phyloP scores from a whole-genome alignment of 306 rosid species.

The Trifolium fragiferum region DNA sequence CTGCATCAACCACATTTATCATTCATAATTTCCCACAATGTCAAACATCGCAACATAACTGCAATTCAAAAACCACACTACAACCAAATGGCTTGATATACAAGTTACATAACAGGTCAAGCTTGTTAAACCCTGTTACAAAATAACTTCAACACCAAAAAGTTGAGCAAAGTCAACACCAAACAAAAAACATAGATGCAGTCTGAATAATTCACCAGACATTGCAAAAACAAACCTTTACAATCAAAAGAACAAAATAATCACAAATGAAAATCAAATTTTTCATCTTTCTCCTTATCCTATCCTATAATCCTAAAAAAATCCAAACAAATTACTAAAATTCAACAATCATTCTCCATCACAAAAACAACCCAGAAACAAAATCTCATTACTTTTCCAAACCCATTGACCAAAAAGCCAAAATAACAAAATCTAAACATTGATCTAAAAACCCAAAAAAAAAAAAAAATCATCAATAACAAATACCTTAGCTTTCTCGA shows the following conservation, averaged over 20 bases:
- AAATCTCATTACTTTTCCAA: constrained; percentile 4
- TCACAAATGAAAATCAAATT: neutral
- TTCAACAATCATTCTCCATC: constrained; percentile 33
- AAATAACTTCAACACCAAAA: constrained; percentile 32
- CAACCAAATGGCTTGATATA: constrained; percentile 28
- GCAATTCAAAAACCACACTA: neutral
- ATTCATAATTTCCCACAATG: neutral
- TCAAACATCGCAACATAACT: neutral
- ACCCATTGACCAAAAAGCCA: constrained; percentile 41
- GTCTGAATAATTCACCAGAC: constrained; percentile 34
- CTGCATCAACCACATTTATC: neutral
- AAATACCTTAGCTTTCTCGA: constrained; percentile 88
- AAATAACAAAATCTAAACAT: constrained; percentile 30
- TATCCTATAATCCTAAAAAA: constrained; percentile 29
- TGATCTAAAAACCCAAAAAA: neutral
- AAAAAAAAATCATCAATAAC: neutral
- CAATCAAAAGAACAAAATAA: constrained; percentile 11
- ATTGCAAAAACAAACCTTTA: constrained; percentile 22
- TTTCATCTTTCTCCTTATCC: constrained; percentile 14
- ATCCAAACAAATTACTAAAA: constrained; percentile 4
- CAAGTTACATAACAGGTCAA: constrained; percentile 34
- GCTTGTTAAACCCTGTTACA: constrained; percentile 2
- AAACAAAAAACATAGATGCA: constrained; percentile 26
- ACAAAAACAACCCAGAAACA: neutral
- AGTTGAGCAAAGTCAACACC: constrained; percentile 32